Base-by-base conservation (phyloP, 164 flowering plant species). In the Vitis rupestris region DNA sequence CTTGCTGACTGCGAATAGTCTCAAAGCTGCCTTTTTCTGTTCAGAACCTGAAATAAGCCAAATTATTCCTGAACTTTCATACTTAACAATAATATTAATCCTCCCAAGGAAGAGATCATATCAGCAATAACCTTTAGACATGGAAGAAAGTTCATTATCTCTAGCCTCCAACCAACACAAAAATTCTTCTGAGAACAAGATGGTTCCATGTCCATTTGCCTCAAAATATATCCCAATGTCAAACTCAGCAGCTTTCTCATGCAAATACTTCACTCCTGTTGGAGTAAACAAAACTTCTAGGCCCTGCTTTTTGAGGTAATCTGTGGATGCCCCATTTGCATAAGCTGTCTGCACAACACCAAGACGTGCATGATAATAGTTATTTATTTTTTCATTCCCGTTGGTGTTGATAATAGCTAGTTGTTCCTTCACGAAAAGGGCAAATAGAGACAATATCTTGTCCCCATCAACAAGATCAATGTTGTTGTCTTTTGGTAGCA, bases 181-280 rank as follows among this genome's bases (percentile, higher is more conserved):
- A 70, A 83, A 83, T 44, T 50, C 2, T 64, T 90, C 97, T 10
- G 99, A 91, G 71, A 95, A 93, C 72, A 91, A 76, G 70, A 95
- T 82, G 37, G 99, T 93, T 66, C 99, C 98, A 91, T 95, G 99
- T 53, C 99, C 99, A 84, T 91, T 95, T 68, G 99, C 99, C 81
- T 95, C 99, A 76, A 95, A 95, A 72, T 95, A 95, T 68, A 93
- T 87, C 44, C 99, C 99, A 70, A 93, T 82, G 77, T 95, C 99
- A 83, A 80, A 95, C 60, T 89, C 87, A 17, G 84, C 82, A 75
- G 97, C 99, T 79, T 87, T 90, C 72, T 91, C 97, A 68, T 95
- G 99, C 74, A 95, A 75, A 74, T 85, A 81, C 72, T 95, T 95
- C 70, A 95, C 99, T 69, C 99, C 99, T 31, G 99, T 95, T 56